A percentile compares a stretch with the other conserved stretches of the same genome.
phyloP scores from a whole-genome alignment of 1,284 basidiomycete genomes.

The Phlebopus sp. region DNA sequence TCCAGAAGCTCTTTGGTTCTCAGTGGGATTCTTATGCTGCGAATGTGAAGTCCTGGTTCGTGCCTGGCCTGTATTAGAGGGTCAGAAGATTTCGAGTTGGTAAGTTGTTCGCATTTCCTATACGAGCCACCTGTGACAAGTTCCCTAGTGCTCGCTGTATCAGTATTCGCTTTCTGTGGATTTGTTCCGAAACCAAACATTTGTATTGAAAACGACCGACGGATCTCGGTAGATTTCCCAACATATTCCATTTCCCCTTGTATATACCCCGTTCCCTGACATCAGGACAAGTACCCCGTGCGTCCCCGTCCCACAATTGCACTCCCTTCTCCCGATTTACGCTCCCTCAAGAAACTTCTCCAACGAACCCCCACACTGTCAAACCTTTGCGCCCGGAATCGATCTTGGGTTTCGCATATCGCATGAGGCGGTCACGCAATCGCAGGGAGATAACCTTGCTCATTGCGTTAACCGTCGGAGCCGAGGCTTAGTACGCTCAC shows the following conservation, averaged over 20 bases:
- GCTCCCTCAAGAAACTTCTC: background rate
- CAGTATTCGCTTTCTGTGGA: too few species aligned
- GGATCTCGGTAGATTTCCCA: too few species aligned
- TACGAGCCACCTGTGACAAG: background rate
- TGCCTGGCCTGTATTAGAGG: slow-evolving; percentile 42
- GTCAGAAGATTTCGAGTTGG: background rate
- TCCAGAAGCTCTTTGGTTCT: slow-evolving; percentile 45
- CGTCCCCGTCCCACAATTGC: too few species aligned
- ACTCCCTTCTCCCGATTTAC: background rate
- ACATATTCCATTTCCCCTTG: too few species aligned
- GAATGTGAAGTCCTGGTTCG: slow-evolving; percentile 52
- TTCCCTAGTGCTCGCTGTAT: background rate
- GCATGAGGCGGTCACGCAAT: background rate
- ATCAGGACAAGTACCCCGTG: too few species aligned
- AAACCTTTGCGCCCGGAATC: background rate
- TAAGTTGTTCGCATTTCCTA: background rate
- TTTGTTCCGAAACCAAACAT: too few species aligned
- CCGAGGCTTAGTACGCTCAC: too few species aligned
- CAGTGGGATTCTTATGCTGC: slow-evolving; percentile 54
- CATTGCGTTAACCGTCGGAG: too few species aligned
- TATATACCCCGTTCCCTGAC: too few species aligned
- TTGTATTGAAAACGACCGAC: too few species aligned
- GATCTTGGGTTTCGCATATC: background rate
- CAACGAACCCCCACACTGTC: background rate
- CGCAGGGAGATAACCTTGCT: background rate